These are phyloP conservation scores for Penicillium sp. DNA, from an alignment of 2,329 filamentous ascomycete genomes.

Conservation along the genomic window DNA sequence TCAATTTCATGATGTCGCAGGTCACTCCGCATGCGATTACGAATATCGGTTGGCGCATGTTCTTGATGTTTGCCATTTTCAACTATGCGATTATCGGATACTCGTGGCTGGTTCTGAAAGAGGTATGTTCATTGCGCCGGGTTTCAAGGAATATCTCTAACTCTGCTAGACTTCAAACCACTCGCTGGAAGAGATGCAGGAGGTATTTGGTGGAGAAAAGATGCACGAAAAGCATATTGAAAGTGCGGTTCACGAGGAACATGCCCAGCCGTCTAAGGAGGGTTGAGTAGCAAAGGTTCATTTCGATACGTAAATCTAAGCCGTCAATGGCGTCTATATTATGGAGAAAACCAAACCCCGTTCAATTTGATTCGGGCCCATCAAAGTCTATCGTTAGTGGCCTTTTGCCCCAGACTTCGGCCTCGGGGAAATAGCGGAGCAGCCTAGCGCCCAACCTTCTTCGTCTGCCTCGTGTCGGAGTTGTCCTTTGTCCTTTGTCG, in stretches of 20 bases:
- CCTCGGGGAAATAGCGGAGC: conserved; percentile 10
- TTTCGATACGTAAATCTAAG: background rate
- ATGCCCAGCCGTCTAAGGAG: background rate
- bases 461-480: too few species aligned
- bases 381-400: conserved; percentile 1
- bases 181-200: conserved; percentile 47
- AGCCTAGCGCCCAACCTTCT: background rate
- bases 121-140: conserved; percentile 20
- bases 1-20: conserved; percentile 42
- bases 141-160: conserved; percentile 1
- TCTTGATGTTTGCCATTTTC: conserved; percentile 52
- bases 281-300: background rate
- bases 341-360: background rate
- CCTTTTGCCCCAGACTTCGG: conserved; percentile 5
- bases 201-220: conserved; percentile 30
- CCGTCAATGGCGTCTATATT: background rate
- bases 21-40: conserved; percentile 43
- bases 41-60: conserved; percentile 51
- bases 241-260: conserved; percentile 1
- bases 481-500: background rate
- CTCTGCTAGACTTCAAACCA: conserved; percentile 40
- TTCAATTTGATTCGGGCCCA: background rate
- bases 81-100: conserved; percentile 48
- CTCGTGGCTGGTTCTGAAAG: conserved; percentile 45
- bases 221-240: conserved; percentile 14